Percentiles rank a stretch among this genome's conserved stretches.
These are phyloP conservation scores for Babesia divergens DNA, from an alignment of 169 alveolate genomes.

Conservation along the genomic window DNA sequence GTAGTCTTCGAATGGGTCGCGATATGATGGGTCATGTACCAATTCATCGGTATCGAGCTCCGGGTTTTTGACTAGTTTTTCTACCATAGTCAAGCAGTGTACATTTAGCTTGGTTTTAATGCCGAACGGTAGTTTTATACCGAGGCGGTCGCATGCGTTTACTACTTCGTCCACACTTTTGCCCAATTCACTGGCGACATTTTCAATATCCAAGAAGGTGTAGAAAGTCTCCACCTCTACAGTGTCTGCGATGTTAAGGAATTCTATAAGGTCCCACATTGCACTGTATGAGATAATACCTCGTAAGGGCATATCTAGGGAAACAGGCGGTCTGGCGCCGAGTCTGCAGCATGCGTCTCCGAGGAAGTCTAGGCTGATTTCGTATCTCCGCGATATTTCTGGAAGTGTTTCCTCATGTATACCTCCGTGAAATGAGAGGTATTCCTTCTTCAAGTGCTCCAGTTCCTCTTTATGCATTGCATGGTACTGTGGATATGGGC, in stretches of 20 bases:
- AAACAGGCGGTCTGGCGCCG: slow-evolving; percentile 56
- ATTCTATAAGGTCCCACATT: slow-evolving; percentile 59
- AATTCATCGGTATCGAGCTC: not conserved
- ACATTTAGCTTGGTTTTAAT: slow-evolving; percentile 31
- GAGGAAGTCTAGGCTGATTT: slow-evolving; percentile 37
- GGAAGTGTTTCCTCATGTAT: slow-evolving; percentile 54
- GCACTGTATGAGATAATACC: slow-evolving; percentile 56
- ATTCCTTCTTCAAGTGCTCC: slow-evolving; percentile 46
- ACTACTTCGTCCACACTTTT: slow-evolving; percentile 19
- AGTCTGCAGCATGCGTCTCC: slow-evolving; percentile 66
- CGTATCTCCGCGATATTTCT: slow-evolving; percentile 32
- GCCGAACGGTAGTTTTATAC: slow-evolving; percentile 49
- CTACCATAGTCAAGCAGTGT: slow-evolving; percentile 32
- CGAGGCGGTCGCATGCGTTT: slow-evolving; percentile 21
- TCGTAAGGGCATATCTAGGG: slow-evolving; percentile 36
- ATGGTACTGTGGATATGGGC: not conserved
- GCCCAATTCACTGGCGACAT: slow-evolving; percentile 2
- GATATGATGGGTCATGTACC: not conserved
- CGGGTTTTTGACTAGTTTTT: slow-evolving; percentile 1
- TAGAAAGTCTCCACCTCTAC: slow-evolving; percentile 47
- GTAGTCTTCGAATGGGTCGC: slow-evolving; percentile 1
- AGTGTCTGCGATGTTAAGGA: slow-evolving; percentile 54
- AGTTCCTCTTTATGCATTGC: slow-evolving; percentile 15
- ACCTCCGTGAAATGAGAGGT: slow-evolving; percentile 41
- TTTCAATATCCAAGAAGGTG: slow-evolving; percentile 6